Percentiles rank a stretch among this genome's conserved stretches.
Conservation (phyloP, 345 rosid species). For the Populus alba region DNA sequence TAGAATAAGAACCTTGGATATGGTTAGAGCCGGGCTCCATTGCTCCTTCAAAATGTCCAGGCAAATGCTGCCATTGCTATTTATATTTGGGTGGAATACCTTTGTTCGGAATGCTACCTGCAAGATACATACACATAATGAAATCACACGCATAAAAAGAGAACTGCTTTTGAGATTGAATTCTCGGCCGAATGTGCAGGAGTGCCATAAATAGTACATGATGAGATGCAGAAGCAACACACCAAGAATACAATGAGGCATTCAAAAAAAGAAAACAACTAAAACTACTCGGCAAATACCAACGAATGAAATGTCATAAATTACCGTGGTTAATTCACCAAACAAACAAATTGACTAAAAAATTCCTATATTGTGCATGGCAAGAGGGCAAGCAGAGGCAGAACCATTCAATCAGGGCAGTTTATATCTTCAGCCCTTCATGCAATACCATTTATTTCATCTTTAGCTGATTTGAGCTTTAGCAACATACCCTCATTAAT, state of each 20-base stretch:
- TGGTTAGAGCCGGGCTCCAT: slow-evolving; percentile 96
- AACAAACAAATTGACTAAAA: background rate
- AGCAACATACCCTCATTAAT: background rate
- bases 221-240: background rate
- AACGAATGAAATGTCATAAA: background rate
- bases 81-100: slow-evolving; percentile 90
- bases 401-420: background rate
- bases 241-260: background rate
- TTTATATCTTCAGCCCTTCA: background rate
- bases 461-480: background rate
- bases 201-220: background rate
- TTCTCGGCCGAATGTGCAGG: background rate
- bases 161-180: background rate
- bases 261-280: background rate
- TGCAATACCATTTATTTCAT: background rate
- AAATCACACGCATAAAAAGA: background rate
- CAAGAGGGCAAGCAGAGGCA: background rate
- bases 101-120: slow-evolving; percentile 95
- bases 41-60: slow-evolving; percentile 97
- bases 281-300: background rate
- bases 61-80: slow-evolving; percentile 97
- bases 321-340: background rate
- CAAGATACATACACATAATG: background rate
- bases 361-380: background rate
- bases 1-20: slow-evolving; percentile 64